Base-by-base conservation (phyloP, 2,329 filamentous ascomycete species). In the Periglandula ipomoeae region DNA sequence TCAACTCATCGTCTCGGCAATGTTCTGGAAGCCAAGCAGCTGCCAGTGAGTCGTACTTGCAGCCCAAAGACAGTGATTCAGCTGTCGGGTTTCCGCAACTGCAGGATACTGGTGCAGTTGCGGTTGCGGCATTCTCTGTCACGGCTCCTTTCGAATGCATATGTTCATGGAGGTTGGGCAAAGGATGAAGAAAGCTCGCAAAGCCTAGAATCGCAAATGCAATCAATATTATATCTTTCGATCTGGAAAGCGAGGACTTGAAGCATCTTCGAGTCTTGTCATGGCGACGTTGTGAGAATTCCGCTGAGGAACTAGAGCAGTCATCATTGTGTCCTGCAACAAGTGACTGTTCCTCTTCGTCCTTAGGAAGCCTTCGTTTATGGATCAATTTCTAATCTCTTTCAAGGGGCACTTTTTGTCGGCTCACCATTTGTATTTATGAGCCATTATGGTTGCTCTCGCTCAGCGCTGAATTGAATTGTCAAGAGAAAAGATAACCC, bases 121-220 rank as follows among this genome's bases (percentile, higher is more conserved):
- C 65, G 65, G 55, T 65, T 68, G 53, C 59, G 50, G 48, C 64
- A 67, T n/a, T n/a, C n/a, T n/a, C n/a, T n/a, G n/a, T n/a, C n/a
- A n/a, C n/a, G n/a, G n/a, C n/a, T n/a, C n/a, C n/a, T n/a, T n/a
- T n/a, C n/a, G n/a, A n/a, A n/a, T n/a, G 17, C 26, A 44, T n/a
- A 24, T 26, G 15, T 32, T 7, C 13, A 13, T 13, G 27, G 27
- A 7, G 27, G 39, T 4, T 7, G 23, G 7, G 15, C 3, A n/a
- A 24, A 17, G 39, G 22, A n/a, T n/a, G 39, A n/a, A 43, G 15
- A 26, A 43, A 26, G 40, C 40, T 43, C 7, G 30, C 23, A 17
- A 43, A 6, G 24, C 40, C 40, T 8, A 43, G 40, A 4, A 11
- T 17, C 10, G 40, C 40, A 11, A 43, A 19, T 23, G 11, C 23